phyloP scores from a whole-genome alignment of 1,284 basidiomycete species.

The Ceratobasidium sp. region DNA sequence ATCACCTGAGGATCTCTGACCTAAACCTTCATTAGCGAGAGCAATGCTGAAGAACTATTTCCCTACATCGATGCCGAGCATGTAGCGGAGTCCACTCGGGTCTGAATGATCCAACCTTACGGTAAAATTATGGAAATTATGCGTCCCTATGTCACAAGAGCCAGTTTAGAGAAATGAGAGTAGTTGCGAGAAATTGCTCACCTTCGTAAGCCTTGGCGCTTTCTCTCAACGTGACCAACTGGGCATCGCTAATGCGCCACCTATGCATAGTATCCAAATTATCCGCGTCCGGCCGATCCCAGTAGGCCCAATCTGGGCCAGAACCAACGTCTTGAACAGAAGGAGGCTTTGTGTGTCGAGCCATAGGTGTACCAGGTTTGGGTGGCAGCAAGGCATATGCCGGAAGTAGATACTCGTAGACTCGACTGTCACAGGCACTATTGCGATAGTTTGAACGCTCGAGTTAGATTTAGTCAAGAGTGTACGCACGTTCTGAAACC shows the following conservation, averaged over 20 bases:
- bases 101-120: slow-evolving; percentile 89
- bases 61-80: slow-evolving; percentile 86
- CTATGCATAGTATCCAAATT: slow-evolving; percentile 72
- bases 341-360: slow-evolving; percentile 50
- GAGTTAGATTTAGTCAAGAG: background rate
- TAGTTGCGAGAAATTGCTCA: slow-evolving; percentile 48
- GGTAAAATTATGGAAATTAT: slow-evolving; percentile 99
- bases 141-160: slow-evolving; percentile 62
- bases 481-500: slow-evolving; percentile 25
- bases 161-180: background rate
- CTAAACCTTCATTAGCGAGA: slow-evolving; percentile 59
- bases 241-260: slow-evolving; percentile 33
- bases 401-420: slow-evolving; percentile 70
- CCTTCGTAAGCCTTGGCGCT: slow-evolving; percentile 79
- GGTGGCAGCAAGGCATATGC: slow-evolving; percentile 95
- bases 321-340: background rate
- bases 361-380: slow-evolving; percentile 78
- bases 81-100: slow-evolving; percentile 83
- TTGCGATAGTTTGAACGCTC: background rate
- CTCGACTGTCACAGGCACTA: slow-evolving; percentile 49
- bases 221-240: slow-evolving; percentile 13
- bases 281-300: slow-evolving; percentile 56
- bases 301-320: slow-evolving; percentile 40
- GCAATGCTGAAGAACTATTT: slow-evolving; percentile 39
- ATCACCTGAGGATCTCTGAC: slow-evolving; percentile 85